Evolutionary conservation across 2,329 filamentous ascomycete species (phyloP).

Genomic region (Calonectria ilicicola): DNA sequence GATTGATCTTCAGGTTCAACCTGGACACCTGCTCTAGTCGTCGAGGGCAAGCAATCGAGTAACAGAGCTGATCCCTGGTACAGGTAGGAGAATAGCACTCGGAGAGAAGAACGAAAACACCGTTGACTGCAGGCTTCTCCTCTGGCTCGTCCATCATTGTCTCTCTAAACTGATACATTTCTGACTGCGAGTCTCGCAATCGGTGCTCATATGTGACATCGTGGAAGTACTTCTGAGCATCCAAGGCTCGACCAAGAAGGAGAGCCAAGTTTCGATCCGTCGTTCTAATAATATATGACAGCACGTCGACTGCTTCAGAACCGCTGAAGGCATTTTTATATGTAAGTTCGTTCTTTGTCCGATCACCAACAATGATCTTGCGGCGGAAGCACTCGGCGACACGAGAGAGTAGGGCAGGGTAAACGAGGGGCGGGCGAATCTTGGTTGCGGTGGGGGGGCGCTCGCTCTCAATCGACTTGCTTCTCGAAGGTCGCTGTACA

Average conservation of each 20-base stretch:
- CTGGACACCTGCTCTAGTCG: constrained; percentile 94
- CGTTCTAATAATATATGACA: constrained; percentile 96
- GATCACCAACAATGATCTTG: constrained; percentile 85
- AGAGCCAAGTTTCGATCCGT: constrained; percentile 95
- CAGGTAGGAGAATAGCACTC: constrained; percentile 99
- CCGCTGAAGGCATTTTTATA: constrained; percentile 98
- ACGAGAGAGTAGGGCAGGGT: constrained; percentile 92
- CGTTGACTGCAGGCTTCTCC: constrained; percentile 81
- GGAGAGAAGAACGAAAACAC: constrained; percentile 94
- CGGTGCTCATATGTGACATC: constrained; percentile 98
- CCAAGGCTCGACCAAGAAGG: constrained; percentile 88
- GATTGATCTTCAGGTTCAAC: constrained; percentile 92
- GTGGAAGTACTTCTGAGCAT: constrained; percentile 99
- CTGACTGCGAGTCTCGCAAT: constrained; percentile 90
- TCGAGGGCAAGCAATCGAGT: constrained; percentile 96
- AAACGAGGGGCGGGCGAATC: constrained; percentile 85
- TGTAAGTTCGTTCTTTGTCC: constrained; percentile 95
- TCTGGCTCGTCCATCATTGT: constrained; percentile 88
- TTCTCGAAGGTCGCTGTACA: constrained; percentile 68
- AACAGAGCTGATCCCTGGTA: constrained; percentile 93
- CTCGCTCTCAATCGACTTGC: constrained; percentile 66
- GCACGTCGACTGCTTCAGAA: constrained; percentile 93
- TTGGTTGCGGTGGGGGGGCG: constrained; percentile 67
- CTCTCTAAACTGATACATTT: constrained; percentile 97
- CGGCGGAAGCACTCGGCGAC: constrained; percentile 94